Base-by-base conservation (phyloP, 2,329 filamentous ascomycete genomes). In the Fusarium nanum region DNA sequence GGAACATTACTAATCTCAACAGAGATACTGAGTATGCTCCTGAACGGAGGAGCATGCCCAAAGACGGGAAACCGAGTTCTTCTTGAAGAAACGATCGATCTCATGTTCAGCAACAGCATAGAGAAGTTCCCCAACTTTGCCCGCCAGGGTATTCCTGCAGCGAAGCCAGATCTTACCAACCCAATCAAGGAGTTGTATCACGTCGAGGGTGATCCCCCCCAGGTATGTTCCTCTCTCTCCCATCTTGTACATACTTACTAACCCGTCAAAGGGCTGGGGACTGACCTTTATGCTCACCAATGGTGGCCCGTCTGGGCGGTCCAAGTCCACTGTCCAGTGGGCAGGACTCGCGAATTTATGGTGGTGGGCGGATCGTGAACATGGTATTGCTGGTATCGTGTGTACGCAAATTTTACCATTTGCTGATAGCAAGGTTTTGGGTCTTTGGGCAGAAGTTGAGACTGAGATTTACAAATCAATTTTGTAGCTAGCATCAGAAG, bases 71-170 rank as follows among this genome's bases (percentile, higher is more conserved):
- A 77, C 0, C 81, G 82, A 54, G 84, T 93, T 32, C 81, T 93
- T 9, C 79, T 82, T 22, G 81, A 83, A 18, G 80, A 83, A 30
- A 91, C 89, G 0, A 85, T 93, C 0, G 83, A 89, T 14, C 78
- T 85, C 32, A 90, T 92, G 87, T 92, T 89, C 76, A 81, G 81
- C 60, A 92, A 92, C 75, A 89, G 89, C 67, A 85, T 91, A 53
- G 82, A 86, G 0, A 64, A 84, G 2, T 83, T 86, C 49, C 87
- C 88, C 1, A 73, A 89, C 65, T 88, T 87, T 59, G 81, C 82
- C 2, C 81, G 85, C 2, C 78, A 81, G 62, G 72, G 73, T 4
- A 80, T 87, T 4, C 76, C 83, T 0, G 81, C 82, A 2, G 78
- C 84, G 1, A 87, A 87, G 65, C 83, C 83, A 0, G 78, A 84